Evolutionary conservation across 2,329 filamentous ascomycete genomes (phyloP), one percentile per base, ranked within the genome.

Genomic region (Apiospora sp.): DNA sequence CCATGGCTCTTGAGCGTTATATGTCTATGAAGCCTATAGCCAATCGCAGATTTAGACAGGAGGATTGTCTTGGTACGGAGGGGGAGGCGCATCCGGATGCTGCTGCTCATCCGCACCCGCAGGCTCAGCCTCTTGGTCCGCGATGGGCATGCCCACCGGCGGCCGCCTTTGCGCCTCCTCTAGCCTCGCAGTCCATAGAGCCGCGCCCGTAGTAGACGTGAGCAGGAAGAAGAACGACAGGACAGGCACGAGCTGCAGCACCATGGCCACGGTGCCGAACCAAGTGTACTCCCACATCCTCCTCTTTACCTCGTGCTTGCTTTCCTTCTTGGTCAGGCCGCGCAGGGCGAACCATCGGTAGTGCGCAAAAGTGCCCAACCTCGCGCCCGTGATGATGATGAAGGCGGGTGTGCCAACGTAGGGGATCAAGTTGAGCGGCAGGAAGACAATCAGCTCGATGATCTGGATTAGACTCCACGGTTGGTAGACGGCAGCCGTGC

Each of bases 401-500:
- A 98, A 99, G 74, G 96, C 87, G 0, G 94, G 94, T 0, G 93
- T 93, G 22, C 96, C 96, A 19, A 94, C 89, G 67, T 92, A 90
- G 0, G 96, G 96, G 22, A 98, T 89, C 30, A 99, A 90, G 80
- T 97, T 98, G 73, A 99, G 88, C 1, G 96, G 93, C 1, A 95
- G 86, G 78, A 92, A 92, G 43, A 94, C 77, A 48, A 97, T 86
- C 73, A 98, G 92, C 83, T 98, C 96, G 75, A 94, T 80, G 72
- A 98, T 96, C 82, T 98, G 96, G n/a, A 94, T 90, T 71, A 98
- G 85, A 71, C 94, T 97, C 87, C 97, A 98, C 0, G 96, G 96
- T 12, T 93, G 92, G 82, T 96, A 98, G 24, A 94, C 88, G 0
- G 94, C 93, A 1, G 91, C 87, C 30, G 86, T 90, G 0, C 92